Base-by-base conservation (phyloP, 2,329 filamentous ascomycete species). In the Cercospora zeina region DNA sequence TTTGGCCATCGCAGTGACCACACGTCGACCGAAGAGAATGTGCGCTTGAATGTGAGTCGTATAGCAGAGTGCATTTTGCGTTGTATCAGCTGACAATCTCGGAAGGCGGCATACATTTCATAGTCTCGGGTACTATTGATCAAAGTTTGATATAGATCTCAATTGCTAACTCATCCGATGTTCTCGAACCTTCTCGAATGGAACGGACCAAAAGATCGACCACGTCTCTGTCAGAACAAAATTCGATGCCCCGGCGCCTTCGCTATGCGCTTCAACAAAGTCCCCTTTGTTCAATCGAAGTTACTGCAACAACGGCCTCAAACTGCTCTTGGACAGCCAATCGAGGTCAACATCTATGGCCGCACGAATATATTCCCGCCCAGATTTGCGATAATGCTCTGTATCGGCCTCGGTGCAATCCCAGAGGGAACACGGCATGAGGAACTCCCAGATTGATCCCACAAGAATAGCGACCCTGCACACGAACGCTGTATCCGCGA, bases 371-470 rank as follows among this genome's bases (percentile, higher is more conserved):
- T 27, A 49, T 14, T 49, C 21, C 24, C 42, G 42, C 21, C 42
- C 42, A 27, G 21, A 1, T 3, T 49, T 49, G 2, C 42, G 42
- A 49, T n/a, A 49, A 30, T 30, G 8, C 9, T 30, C 21, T 27
- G 21, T 8, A 27, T 49, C 42, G 1, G 5, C 42, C 21, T 49
- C 21, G 13, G 42, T 49, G 42, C 42, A 49, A n/a, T 49, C 42
- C 42, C 42, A 49, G 21, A 49, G 13, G 6, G 42, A 49, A 19
- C 42, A 49, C 13, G 42, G 42, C 42, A 49, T 49, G 42, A 49
- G 42, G 3, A 49, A 49, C 8, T 49, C 42, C 42, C 42, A 49
- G 2, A 49, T 49, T 19, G 42, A 49, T 11, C 42, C 42, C 1
- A 49, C 13, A 1, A 49, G 3, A 24, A 49, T 49, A 4, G 42